These are phyloP conservation scores for Auricularia heimuer DNA, from an alignment of 768 basidiomycete species.

Conservation along the genomic window DNA sequence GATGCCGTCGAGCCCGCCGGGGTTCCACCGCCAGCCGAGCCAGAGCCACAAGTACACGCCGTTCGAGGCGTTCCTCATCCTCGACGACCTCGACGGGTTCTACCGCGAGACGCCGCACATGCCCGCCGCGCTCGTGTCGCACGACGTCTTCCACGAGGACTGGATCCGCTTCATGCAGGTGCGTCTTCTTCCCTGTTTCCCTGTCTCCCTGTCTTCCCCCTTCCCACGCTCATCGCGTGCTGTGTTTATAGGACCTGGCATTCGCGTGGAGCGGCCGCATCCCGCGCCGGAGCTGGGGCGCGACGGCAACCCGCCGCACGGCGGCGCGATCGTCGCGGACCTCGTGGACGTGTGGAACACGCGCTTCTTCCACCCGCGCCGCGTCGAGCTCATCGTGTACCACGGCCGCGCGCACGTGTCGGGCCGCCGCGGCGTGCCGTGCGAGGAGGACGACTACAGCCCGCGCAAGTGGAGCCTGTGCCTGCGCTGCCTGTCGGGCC, in stretches of 20 bases:
- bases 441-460: conserved; percentile 16
- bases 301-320: conserved; percentile 42
- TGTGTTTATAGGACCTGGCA: conserved; percentile 46
- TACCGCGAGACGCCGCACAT: conserved; percentile 53
- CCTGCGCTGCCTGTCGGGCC: background rate
- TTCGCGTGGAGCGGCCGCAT: conserved; percentile 71
- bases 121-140: conserved; percentile 60
- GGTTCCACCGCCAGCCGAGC: conserved; percentile 63
- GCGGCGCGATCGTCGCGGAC: conserved; percentile 53
- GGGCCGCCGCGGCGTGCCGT: conserved; percentile 39
- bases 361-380: conserved; percentile 63
- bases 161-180: conserved; percentile 77
- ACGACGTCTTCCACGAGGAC: conserved; percentile 70
- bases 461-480: conserved; percentile 1
- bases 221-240: background rate
- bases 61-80: conserved; percentile 61
- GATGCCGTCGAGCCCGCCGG: conserved; percentile 26
- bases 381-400: conserved; percentile 73
- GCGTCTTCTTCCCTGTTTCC: conserved; percentile 14
- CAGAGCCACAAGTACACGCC: conserved; percentile 54
- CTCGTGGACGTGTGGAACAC: conserved; percentile 73
- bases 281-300: conserved; percentile 42
- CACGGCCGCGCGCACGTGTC: conserved; percentile 70
- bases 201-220: background rate
- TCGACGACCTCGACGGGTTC: conserved; percentile 68